Percentiles rank a stretch among this genome's conserved stretches.
phyloP scores from a whole-genome alignment of 192 early-diverging fungal species.

The Umbelopsis sp. region DNA sequence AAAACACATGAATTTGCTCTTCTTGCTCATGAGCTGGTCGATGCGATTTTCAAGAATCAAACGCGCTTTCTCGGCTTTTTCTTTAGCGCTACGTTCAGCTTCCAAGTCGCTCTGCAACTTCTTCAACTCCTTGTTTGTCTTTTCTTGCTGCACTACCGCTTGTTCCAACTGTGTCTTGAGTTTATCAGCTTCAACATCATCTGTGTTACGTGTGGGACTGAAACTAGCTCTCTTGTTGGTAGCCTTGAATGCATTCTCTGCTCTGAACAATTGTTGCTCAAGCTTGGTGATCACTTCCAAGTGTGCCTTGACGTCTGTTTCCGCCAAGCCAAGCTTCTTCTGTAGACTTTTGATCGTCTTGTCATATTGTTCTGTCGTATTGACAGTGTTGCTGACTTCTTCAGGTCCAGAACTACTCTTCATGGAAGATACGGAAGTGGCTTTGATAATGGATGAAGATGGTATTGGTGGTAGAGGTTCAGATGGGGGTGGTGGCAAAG shows the following conservation, averaged over 20 bases:
- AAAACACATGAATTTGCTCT: slow-evolving; percentile 54
- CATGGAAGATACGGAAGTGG: neutral
- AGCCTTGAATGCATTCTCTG: slow-evolving; percentile 1
- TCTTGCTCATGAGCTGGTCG: slow-evolving; percentile 43
- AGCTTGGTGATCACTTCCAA: slow-evolving; percentile 4
- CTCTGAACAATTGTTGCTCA: slow-evolving; percentile 1
- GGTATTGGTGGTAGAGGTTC: slow-evolving; percentile 22
- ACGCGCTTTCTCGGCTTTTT: slow-evolving; percentile 42
- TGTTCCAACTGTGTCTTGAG: neutral
- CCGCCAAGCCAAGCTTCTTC: neutral
- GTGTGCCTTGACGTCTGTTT: slow-evolving; percentile 21
- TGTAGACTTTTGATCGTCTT: slow-evolving; percentile 26
- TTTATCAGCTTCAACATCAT: neutral
- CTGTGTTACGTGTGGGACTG: neutral
- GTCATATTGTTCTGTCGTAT: slow-evolving; percentile 18
- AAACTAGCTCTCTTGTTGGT: neutral
- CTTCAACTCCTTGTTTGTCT: neutral
- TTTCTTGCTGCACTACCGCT: neutral
- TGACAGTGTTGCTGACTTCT: neutral
- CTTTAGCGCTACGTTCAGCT: slow-evolving; percentile 37
- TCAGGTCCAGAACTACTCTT: slow-evolving; percentile 6
- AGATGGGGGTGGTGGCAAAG: slow-evolving; percentile 20
- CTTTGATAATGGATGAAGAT: neutral
- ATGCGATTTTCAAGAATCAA: slow-evolving; percentile 39
- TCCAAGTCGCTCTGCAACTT: slow-evolving; percentile 19